Base-by-base conservation (phyloP, 495 filamentous ascomycete species). In the Podospora sp. region DNA sequence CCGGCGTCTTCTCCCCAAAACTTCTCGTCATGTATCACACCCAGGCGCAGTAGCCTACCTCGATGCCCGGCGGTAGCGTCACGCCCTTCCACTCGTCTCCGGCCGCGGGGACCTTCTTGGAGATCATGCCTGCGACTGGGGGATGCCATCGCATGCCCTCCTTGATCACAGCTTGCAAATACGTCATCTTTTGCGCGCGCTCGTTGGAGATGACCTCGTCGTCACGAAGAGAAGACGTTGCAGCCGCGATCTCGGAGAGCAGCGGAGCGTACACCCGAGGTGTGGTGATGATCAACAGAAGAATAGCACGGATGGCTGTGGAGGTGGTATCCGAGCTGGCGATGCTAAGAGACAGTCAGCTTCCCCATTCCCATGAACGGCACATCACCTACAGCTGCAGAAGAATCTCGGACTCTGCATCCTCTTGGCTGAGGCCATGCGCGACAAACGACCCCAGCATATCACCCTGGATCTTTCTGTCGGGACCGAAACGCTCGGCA, bases 251-350 rank as follows among this genome's bases (percentile, higher is more conserved):
- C 67, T 90, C 88, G 1, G 72, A 73, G 75, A 84, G 80, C 65
- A 90, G 81, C 52, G 76, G 78, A n/a, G 77, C 73, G 67, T 87
- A 88, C 2, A 83, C 75, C 0, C 66, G 62, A n/a, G 52, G 52
- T 11, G 14, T 2, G 76, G 73, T 57, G 83, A 77, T 5, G 75
- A 81, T 81, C 16, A 81, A 74, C 65, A 89, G 78, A 60, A 86
- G 76, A 5, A 78, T 79, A 3, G 52, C 52, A 57, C 85, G 82
- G 72, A 89, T 83, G 20, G 85, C 80, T 2, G 87, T 87, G 0
- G 85, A 85, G 0, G 86, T 87, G 8, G 87, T 87, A 64, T 89
- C 87, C 11, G 83, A 82, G 12, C 87, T 86, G 0, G 63, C 73
- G 14, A 66, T 71, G 67, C 55, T 52, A 20, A n/a, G 20, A 20